A percentile compares a stretch with the other conserved stretches of the same genome.
phyloP scores from a whole-genome alignment of 2,329 filamentous ascomycete genomes.

The Sclerotinia trifoliorum region DNA sequence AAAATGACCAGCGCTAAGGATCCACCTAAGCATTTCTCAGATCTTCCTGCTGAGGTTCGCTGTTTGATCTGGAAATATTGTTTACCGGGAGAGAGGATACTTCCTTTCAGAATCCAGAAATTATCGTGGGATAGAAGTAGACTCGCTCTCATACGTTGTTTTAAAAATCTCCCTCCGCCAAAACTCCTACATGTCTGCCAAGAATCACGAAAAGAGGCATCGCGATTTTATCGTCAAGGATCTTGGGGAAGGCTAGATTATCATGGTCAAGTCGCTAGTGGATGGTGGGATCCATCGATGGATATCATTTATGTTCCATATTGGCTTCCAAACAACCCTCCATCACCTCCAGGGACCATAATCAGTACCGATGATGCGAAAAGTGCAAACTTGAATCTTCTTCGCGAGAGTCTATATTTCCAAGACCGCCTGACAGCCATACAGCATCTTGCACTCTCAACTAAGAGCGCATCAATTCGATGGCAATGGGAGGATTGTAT shows the following conservation, averaged over 20 bases:
- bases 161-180: not conserved
- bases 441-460: conserved; percentile 9
- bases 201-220: conserved; percentile 8
- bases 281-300: conserved; percentile 7
- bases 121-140: not conserved
- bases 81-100: not conserved
- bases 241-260: not conserved
- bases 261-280: not conserved
- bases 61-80: not conserved
- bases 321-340: not conserved
- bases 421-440: not conserved
- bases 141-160: not conserved
- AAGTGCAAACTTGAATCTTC: not conserved
- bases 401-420: not conserved
- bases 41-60: not conserved
- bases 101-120: not conserved
- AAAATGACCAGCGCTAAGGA: not conserved
- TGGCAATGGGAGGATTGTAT: not conserved
- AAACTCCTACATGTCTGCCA: not conserved
- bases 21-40: not conserved
- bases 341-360: not conserved
- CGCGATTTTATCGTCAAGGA: not conserved
- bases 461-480: not conserved
- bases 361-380: not conserved
- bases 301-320: conserved; percentile 10